These are phyloP conservation scores for Cutaneotrichosporon sp. DNA, from an alignment of 1,284 basidiomycete genomes.

Conservation along the genomic window DNA sequence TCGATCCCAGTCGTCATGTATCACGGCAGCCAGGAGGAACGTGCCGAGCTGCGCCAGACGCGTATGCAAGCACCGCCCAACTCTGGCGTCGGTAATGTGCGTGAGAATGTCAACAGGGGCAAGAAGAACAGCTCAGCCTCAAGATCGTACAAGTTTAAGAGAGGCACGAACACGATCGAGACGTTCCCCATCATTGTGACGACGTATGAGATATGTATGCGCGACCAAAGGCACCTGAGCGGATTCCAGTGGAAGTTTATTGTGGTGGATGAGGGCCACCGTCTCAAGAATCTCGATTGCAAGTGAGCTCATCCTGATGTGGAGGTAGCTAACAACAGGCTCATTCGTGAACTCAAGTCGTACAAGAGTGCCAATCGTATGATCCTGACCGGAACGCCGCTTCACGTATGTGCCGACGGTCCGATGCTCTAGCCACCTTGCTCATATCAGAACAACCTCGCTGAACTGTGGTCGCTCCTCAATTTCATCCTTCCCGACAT, in stretches of 20 bases:
- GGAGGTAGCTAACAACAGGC: conserved; percentile 44
- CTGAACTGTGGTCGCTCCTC: conserved; percentile 88
- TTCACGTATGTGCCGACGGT: conserved; percentile 60
- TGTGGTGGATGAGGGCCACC: conserved; percentile 92
- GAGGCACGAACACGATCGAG: conserved; percentile 30
- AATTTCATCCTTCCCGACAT: conserved; percentile 92
- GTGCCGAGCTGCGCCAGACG: conserved; percentile 66
- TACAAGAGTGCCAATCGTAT: conserved; percentile 80
- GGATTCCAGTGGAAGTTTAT: conserved; percentile 80
- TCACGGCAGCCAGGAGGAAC: conserved; percentile 73
- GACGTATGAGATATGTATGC: conserved; percentile 90
- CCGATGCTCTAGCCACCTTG: background rate
- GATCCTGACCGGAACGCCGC: conserved; percentile 87
- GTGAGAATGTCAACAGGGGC: conserved; percentile 17
- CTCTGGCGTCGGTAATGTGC: conserved; percentile 24
- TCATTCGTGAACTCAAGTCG: conserved; percentile 86
- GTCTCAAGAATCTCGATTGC: conserved; percentile 88
- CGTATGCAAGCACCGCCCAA: conserved; percentile 32
- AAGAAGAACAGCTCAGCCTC: conserved; percentile 14
- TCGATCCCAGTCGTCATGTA: conserved; percentile 68
- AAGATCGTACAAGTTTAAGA: background rate
- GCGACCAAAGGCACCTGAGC: conserved; percentile 63
- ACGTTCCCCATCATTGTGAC: conserved; percentile 60
- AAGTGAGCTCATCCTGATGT: no score
- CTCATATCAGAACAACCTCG: conserved; percentile 72